Conservation (phyloP, 148 eudicot genomes). For the Vaccinium macrocarpon region DNA sequence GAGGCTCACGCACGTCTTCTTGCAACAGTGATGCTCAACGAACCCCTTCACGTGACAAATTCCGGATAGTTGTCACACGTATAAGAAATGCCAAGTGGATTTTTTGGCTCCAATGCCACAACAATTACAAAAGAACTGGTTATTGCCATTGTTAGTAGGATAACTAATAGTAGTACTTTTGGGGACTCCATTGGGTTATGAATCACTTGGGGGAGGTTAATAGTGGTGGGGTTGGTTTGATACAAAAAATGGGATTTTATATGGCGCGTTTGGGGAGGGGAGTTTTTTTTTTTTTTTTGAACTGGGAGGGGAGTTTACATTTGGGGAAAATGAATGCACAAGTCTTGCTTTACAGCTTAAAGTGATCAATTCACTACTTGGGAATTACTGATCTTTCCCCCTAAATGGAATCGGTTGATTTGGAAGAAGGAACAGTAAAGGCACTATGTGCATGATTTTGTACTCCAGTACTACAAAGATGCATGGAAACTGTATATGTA, state of each 20-base stretch:
- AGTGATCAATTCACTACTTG: neutral
- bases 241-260: neutral
- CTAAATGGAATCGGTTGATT: too few species aligned
- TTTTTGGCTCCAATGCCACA: neutral
- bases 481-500: too few species aligned
- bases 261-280: neutral
- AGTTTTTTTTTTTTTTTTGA: too few species aligned
- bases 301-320: neutral
- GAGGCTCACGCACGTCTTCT: neutral
- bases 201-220: neutral
- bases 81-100: neutral
- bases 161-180: neutral
- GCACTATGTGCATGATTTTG: too few species aligned
- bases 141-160: neutral
- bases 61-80: neutral
- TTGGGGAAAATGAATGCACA: conserved; percentile 7
- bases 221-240: neutral
- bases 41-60: neutral
- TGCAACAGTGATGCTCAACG: neutral
- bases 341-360: conserved; percentile 8
- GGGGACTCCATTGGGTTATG: neutral
- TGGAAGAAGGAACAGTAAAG: too few species aligned
- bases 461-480: too few species aligned
- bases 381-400: neutral
- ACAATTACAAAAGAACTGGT: neutral